Conservation (phyloP, 2,329 filamentous ascomycete species). For the Penicillium sp. region DNA sequence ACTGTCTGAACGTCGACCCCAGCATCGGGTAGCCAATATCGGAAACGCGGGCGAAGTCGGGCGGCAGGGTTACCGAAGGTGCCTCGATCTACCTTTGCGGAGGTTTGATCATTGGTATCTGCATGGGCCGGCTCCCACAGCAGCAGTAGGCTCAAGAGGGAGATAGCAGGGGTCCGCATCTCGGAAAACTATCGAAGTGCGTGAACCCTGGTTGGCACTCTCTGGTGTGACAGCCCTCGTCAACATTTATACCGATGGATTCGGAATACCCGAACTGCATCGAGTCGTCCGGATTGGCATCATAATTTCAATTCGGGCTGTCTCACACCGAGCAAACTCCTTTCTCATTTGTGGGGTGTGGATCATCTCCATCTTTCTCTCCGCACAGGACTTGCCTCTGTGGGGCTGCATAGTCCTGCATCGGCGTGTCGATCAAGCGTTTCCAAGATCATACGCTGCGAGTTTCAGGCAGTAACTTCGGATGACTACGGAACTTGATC, state of each 20-base stretch:
- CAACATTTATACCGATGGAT: not conserved
- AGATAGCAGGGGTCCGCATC: constrained; percentile 3
- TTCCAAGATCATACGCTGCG: not conserved
- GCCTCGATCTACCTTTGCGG: constrained; percentile 10
- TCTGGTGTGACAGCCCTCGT: not conserved
- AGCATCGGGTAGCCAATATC: constrained; percentile 47
- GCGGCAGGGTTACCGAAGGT: constrained; percentile 32
- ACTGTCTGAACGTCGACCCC: constrained; percentile 33
- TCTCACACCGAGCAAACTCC: not conserved
- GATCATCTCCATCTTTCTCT: not conserved
- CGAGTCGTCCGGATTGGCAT: not conserved
- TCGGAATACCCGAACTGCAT: not conserved
- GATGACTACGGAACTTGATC: no score
- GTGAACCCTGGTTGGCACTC: not conserved
- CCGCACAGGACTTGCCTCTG: not conserved
- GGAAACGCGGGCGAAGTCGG: constrained; percentile 34
- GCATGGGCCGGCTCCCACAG: constrained; percentile 4
- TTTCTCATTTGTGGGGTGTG: not conserved
- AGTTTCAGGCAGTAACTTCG: no score
- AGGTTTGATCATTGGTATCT: constrained; percentile 16
- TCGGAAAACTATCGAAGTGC: not conserved
- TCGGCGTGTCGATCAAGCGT: not conserved
- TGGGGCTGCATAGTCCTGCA: not conserved
- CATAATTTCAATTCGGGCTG: not conserved
- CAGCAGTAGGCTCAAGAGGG: constrained; percentile 1